Evolutionary conservation across 2,329 filamentous ascomycete species (phyloP).

Genomic region (Lojkania enalia): DNA sequence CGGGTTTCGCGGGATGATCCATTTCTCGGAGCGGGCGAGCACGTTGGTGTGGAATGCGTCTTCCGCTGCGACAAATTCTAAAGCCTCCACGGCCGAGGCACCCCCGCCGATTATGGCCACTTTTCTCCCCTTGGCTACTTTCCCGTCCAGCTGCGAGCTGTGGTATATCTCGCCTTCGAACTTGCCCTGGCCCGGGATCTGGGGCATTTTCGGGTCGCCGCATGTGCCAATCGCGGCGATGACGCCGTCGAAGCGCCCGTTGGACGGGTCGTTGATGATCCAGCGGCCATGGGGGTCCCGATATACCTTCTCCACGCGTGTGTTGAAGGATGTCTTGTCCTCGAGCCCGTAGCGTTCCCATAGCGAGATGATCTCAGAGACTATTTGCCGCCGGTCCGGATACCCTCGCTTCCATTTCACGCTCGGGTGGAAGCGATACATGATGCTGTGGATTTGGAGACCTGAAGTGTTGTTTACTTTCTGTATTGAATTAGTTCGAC

Average conservation of each 20-base stretch:
- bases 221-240: conserved; percentile 80
- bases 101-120: conserved; percentile 78
- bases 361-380: conserved; percentile 69
- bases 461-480: conserved; percentile 80
- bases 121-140: conserved; percentile 72
- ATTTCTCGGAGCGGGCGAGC: conserved; percentile 78
- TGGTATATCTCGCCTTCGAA: conserved; percentile 76
- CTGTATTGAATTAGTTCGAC: conserved; percentile 43
- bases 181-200: conserved; percentile 68
- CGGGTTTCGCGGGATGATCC: conserved; percentile 83
- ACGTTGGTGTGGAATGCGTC: conserved; percentile 71
- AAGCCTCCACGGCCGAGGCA: conserved; percentile 78
- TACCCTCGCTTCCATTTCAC: conserved; percentile 77
- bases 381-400: conserved; percentile 74
- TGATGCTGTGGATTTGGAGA: conserved; percentile 80
- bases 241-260: conserved; percentile 77
- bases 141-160: conserved; percentile 74
- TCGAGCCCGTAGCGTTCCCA: conserved; percentile 78
- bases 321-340: conserved; percentile 71
- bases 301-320: conserved; percentile 68
- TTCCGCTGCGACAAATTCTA: conserved; percentile 74
- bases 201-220: conserved; percentile 74
- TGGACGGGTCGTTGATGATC: conserved; percentile 73
- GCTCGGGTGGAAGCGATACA: conserved; percentile 86
- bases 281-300: conserved; percentile 70